Base-by-base conservation (phyloP, 768 basidiomycete genomes). In the Leccinum pellstonianum region DNA sequence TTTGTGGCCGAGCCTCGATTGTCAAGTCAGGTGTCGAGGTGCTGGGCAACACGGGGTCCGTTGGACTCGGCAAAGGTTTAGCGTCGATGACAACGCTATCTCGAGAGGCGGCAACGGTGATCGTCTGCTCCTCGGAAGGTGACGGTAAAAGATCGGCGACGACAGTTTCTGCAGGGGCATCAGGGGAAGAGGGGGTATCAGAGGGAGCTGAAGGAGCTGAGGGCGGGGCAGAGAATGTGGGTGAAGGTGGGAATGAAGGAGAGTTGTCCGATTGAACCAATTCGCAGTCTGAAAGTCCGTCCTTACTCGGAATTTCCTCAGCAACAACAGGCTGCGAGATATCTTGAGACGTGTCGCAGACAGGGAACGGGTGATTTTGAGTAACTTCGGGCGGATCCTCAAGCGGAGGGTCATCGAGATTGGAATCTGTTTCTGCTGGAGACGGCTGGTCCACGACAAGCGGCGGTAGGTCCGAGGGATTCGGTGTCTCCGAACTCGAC, bases 251-350 rank as follows among this genome's bases (percentile, higher is more conserved):
- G 8, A 56, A 56, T 10, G 58, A 38, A 14, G 52, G 64, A 37
- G 69, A 58, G 29, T 55, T 27, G 15, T 61, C 59, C 1, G 64
- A 62, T 21, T 62, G 66, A 14, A 27, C 27, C 7, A 27, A 62
- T 51, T 57, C 65, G 19, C 62, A 58, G 21, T 60, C 66, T 5
- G 68, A 62, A 4, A 8, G 48, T 9, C 27, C 59, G n/a, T 62
- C 64, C 12, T 57, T 54, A 31, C 38, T 62, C 31, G 6, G 60
- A 27, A 14, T 52, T 38, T 50, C 38, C 33, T 54, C 48, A 4
- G 43, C 10, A 5, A 37, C 48, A 29, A 23, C 27, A 50, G 65
- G 54, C 27, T 54, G 56, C 3, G 62, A 57, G 19, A 46, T 35
- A 31, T 55, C 54, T 43, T 58, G 56, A 43, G 62, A 56, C 3